Evolutionary conservation across 352 stramenopile genomes (phyloP).

Genomic region (Globisporangium echinulatum): DNA sequence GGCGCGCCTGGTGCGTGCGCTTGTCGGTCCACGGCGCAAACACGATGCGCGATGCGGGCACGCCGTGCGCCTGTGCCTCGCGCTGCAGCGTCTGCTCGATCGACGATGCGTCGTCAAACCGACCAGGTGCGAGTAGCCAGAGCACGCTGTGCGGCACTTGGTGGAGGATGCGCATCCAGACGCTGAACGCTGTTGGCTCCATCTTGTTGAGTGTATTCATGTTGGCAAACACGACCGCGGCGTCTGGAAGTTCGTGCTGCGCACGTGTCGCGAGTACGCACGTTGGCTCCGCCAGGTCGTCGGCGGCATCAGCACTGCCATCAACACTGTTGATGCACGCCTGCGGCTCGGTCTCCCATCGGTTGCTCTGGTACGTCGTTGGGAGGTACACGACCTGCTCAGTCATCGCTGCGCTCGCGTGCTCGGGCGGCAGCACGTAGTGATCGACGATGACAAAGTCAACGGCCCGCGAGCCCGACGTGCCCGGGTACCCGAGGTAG

Average conservation of each 20-base stretch:
- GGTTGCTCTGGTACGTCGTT: constrained; percentile 88
- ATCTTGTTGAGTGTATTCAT: constrained; percentile 96
- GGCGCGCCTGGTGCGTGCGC: constrained; percentile 66
- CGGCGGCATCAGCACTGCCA: not conserved
- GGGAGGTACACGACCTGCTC: constrained; percentile 89
- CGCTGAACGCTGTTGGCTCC: constrained; percentile 77
- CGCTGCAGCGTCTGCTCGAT: constrained; percentile 36
- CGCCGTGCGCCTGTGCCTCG: constrained; percentile 58
- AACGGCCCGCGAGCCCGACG: constrained; percentile 59
- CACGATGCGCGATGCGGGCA: constrained; percentile 54
- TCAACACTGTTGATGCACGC: constrained; percentile 2
- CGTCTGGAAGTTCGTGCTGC: constrained; percentile 20
- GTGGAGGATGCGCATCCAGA: constrained; percentile 87
- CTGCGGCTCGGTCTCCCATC: constrained; percentile 36
- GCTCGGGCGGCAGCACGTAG: constrained; percentile 52
- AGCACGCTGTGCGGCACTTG: constrained; percentile 80
- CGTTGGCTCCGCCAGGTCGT: not conserved
- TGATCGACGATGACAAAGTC: constrained; percentile 81
- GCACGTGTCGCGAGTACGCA: constrained; percentile 20
- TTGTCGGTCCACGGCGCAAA: constrained; percentile 69
- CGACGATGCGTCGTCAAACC: constrained; percentile 11
- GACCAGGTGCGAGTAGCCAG: constrained; percentile 68
- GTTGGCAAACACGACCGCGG: constrained; percentile 78
- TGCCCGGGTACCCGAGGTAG: constrained; percentile 90
- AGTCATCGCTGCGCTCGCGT: constrained; percentile 36